Base-by-base conservation (phyloP, 371 early-diverging fungal genomes). In the Homolaphlyctis polyrhiza region DNA sequence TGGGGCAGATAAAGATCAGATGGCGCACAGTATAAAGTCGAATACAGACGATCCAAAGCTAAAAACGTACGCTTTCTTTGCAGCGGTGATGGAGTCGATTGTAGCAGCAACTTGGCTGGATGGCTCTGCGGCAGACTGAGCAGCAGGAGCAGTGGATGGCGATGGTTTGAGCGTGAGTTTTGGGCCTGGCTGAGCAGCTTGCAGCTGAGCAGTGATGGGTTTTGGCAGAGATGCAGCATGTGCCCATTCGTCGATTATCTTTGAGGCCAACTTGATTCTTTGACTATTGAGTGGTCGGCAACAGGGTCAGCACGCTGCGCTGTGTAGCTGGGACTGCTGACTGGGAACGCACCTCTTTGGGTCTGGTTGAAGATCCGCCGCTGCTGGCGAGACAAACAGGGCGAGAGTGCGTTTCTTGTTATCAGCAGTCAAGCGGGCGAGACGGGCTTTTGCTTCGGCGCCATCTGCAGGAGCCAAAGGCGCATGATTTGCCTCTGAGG, bases 211-310 rank as follows among this genome's bases (percentile, higher is more conserved):
- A 14, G 27, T 55, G 35, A 43, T n/a, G 8, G 79, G 84, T 32
- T 77, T 78, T 23, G 90, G 91, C 33, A 90, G 76, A 58, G 81
- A 83, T 33, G 83, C 82, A 36, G 87, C 82, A 27, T 84, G 67
- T 43, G 80, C 75, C 71, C 88, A 91, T 67, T 91, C 92, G 63
- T 90, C 90, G 58, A 78, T 66, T 58, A 89, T 86, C 76, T 90
- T 90, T 52, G 87, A 81, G 14, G 87, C 80, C 35, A 92, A 73
- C 73, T 88, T 89, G 35, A 84, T 70, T 50, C 87, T 84, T 74
- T 90, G 90, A 52, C 76, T 76, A 55, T 8, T 18, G 39, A 18
- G 39, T 18, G 47, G 49, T 62, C 11, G 49, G 49, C 16, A 21
- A 48, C 8, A 48, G 35, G 6, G 57, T 21, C 8, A 13, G n/a